Base-by-base conservation (phyloP, 768 basidiomycete species). In the Termitomyces sp. region DNA sequence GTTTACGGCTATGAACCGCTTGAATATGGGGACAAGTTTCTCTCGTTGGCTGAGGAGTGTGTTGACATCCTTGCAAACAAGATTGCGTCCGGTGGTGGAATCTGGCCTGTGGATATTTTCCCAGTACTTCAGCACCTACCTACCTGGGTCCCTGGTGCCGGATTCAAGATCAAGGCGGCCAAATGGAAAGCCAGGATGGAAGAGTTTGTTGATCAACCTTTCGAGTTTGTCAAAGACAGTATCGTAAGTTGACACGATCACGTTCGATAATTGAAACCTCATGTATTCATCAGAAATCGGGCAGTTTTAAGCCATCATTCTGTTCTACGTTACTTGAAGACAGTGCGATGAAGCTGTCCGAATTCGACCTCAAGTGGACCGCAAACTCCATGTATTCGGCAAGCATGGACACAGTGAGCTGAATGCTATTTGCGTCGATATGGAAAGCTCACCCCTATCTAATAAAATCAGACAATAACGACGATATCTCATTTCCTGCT, bases 311-410 rank as follows among this genome's bases (percentile, higher is more conserved):
- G 41, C 70, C 71, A 7, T 77, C 74, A 10, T 79, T 78, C 66
- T 77, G 74, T 55, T 78, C 79, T 1, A 84, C 79, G 9, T 71
- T 89, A 20, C 73, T 90, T 14, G 83, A 85, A 47, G 68, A 71
- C 60, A 74, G 72, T 49, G 57, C 69, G 40, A 70, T 68, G 33
- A 68, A 75, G 6, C 65, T 78, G 57, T 80, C 78, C 46, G 85
- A 88, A 63, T 84, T 83, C 60, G 88, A 91, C 62, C 73, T 90
- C 47, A 85, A 87, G 58, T 88, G 88, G 87, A 83, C 86, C 1
- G 89, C 90, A n/a, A 90, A 90, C 67, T 90, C 88, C 32, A 89
- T 91, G 86, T 90, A 87, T 66, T 73, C 78, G 6, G 83, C 80
- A 16, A 85, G 85, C 62, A 74, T 80, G 38, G 87, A 89, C 63